Evolutionary conservation across 768 basidiomycete species (phyloP).

Genomic region (Lactarius indigo): DNA sequence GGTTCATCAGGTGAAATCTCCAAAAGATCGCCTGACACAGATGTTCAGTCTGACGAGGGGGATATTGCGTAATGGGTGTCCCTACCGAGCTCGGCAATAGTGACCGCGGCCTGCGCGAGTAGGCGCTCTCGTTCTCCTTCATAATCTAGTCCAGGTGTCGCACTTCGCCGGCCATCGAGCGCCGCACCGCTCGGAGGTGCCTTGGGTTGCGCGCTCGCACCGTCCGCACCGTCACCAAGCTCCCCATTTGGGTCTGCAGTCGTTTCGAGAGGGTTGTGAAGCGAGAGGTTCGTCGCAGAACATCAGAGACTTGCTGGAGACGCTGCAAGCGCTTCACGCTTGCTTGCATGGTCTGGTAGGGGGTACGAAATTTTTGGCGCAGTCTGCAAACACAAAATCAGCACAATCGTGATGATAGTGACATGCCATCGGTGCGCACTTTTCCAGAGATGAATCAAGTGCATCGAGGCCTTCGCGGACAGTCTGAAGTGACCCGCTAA

Average conservation of each 20-base stretch:
- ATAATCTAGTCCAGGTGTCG: constrained; percentile 34
- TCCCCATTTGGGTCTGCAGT: constrained; percentile 84
- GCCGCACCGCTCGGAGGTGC: constrained; percentile 19
- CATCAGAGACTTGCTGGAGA: constrained; percentile 78
- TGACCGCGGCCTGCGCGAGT: constrained; percentile 92
- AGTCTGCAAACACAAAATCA: constrained; percentile 46
- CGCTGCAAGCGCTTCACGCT: constrained; percentile 73
- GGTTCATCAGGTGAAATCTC: constrained; percentile 4
- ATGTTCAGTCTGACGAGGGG: background rate
- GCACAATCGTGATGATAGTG: background rate
- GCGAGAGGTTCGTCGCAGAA: constrained; percentile 78
- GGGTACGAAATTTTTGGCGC: constrained; percentile 78
- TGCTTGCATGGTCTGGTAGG: constrained; percentile 69
- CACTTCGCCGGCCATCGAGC: constrained; percentile 18
- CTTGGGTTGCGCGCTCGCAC: constrained; percentile 9
- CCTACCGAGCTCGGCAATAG: constrained; percentile 85
- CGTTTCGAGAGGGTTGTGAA: constrained; percentile 82
- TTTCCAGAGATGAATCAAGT: constrained; percentile 71
- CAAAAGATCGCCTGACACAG: constrained; percentile 21
- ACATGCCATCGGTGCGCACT: constrained; percentile 42
- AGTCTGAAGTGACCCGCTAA: constrained; percentile 63
- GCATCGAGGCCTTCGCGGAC: constrained; percentile 71
- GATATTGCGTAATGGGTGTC: background rate
- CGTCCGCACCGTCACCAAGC: constrained; percentile 35
- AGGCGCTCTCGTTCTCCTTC: constrained; percentile 83